A percentile compares a stretch with the other conserved stretches of the same genome.
Conservation (phyloP, 2,329 filamentous ascomycete species). For the Scedosporium aurantiacum region DNA sequence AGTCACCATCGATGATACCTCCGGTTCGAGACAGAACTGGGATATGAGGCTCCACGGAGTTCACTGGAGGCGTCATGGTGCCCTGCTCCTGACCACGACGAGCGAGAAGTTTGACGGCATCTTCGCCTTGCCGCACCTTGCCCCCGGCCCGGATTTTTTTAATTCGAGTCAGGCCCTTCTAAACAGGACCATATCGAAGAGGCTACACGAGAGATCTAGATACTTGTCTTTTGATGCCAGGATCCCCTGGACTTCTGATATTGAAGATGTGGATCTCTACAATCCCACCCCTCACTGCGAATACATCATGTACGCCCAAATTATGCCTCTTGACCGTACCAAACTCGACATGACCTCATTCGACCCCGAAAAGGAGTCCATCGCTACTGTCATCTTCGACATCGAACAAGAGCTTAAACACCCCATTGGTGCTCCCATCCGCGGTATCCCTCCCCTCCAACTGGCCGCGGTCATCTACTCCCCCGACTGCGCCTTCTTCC, state of each 20-base stretch:
- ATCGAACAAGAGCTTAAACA: slow-evolving; percentile 54
- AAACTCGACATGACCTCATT: slow-evolving; percentile 21
- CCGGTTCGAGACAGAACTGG: slow-evolving; percentile 57
- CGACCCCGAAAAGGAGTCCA: slow-evolving; percentile 20
- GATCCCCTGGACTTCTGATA: slow-evolving; percentile 68
- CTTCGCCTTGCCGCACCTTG: slow-evolving; percentile 77
- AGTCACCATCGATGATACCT: slow-evolving; percentile 62
- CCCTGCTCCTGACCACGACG: slow-evolving; percentile 72
- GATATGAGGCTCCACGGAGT: slow-evolving; percentile 72
- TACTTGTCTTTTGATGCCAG: slow-evolving; percentile 41
- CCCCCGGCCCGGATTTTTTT: slow-evolving; percentile 47
- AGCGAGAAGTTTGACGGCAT: slow-evolving; percentile 93
- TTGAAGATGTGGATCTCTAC: slow-evolving; percentile 48
- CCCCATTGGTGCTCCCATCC: slow-evolving; percentile 48
- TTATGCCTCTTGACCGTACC: slow-evolving; percentile 43
- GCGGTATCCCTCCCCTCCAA: slow-evolving; percentile 42
- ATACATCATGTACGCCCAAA: slow-evolving; percentile 75
- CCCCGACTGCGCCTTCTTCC: slow-evolving; percentile 56
- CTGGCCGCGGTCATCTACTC: slow-evolving; percentile 57
- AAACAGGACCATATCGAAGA: slow-evolving; percentile 58
- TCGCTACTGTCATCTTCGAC: slow-evolving; percentile 32
- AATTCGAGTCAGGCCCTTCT: slow-evolving; percentile 52
- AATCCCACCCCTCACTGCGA: slow-evolving; percentile 69
- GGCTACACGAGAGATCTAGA: slow-evolving; percentile 54
- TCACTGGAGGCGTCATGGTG: slow-evolving; percentile 74